Percentiles rank a stretch among this genome's conserved stretches.
phyloP scores from a whole-genome alignment of 208 protist genomes.

The Novymonas esmeraldas region DNA sequence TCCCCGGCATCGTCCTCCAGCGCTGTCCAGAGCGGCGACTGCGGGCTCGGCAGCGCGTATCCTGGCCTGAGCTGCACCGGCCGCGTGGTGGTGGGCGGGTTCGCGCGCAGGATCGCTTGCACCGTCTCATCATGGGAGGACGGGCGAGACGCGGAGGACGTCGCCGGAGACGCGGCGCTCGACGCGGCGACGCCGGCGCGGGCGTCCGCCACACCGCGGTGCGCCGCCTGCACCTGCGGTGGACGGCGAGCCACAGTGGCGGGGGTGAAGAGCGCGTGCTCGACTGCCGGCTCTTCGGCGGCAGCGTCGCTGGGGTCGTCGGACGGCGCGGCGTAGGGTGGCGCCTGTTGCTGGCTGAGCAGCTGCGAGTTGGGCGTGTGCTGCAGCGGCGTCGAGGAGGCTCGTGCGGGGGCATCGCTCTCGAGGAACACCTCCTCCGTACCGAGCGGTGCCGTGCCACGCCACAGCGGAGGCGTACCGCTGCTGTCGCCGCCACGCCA shows the following conservation, averaged over 20 bases:
- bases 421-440: constrained; percentile 21
- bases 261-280: constrained; percentile 25
- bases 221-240: not conserved
- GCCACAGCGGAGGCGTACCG: constrained; percentile 1
- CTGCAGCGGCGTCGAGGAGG: constrained; percentile 15
- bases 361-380: constrained; percentile 32
- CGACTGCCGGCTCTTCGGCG: not conserved
- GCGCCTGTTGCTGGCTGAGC: constrained; percentile 19
- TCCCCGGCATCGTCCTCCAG: constrained; percentile 31
- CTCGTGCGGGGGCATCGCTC: not conserved
- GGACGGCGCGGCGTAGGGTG: constrained; percentile 10
- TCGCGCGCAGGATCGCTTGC: constrained; percentile 37
- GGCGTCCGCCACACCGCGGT: not conserved
- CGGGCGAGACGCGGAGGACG: constrained; percentile 21
- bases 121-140: constrained; percentile 36
- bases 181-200: not conserved
- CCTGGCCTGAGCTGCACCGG: constrained; percentile 39
- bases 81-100: constrained; percentile 71
- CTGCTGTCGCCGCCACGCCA: constrained; percentile 3
- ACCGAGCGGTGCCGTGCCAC: not conserved
- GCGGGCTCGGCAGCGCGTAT: constrained; percentile 54
- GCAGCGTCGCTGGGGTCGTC: not conserved
- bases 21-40: constrained; percentile 62
- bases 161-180: constrained; percentile 5
- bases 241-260: constrained; percentile 28